Base-by-base conservation (phyloP, 2,329 filamentous ascomycete genomes). In the Fusarium sublunatum region DNA sequence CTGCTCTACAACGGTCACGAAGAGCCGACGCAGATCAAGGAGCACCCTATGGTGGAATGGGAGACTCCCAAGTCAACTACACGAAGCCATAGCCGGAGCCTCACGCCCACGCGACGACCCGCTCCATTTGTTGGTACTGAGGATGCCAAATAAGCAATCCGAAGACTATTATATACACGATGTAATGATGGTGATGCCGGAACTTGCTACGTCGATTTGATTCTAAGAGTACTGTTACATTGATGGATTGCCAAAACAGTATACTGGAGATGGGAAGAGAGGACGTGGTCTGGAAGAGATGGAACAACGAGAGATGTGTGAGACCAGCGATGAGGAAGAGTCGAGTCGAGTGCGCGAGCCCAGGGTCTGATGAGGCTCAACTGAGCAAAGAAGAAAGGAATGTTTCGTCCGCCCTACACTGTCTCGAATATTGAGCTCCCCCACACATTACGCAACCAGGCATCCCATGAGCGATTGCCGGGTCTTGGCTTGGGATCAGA, bases 1-100 rank as follows among this genome's bases (percentile, higher is more conserved):
- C 83, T 84, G 70, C 80, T 89, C 76, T 93, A 90, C 74, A 88
- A 88, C 10, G 80, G 83, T 45, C 82, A 83, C 6, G 79, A 73
- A 45, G 59, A 54, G 13, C 61, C 72, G 5, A 64, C 70, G 12
- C 66, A 68, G 36, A 64, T 77, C 48, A 81, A 81, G 70, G 74
- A 74, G 45, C 75, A 79, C 41, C 70, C 74, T 12, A 70, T 78
- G 74, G 67, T 70, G 51, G 74, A 79, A 28, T 75, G 74, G 73
- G 61, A 73, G 28, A 50, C 62, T 51, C 65, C 68, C n/a, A 74
- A 70, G 46, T 74, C 53, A 26, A 58, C 52, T 11, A 63, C 57
- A 13, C 62, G 65, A 38, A 54, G 55, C 34, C 73, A 74, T 40
- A 71, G 75, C 44, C 73, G 75, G 54, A 81, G 72, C 62, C 65